Evolutionary conservation across 1,284 basidiomycete species (phyloP), one percentile per base, ranked within the genome.

Genomic region (Omphalotus olearius): DNA sequence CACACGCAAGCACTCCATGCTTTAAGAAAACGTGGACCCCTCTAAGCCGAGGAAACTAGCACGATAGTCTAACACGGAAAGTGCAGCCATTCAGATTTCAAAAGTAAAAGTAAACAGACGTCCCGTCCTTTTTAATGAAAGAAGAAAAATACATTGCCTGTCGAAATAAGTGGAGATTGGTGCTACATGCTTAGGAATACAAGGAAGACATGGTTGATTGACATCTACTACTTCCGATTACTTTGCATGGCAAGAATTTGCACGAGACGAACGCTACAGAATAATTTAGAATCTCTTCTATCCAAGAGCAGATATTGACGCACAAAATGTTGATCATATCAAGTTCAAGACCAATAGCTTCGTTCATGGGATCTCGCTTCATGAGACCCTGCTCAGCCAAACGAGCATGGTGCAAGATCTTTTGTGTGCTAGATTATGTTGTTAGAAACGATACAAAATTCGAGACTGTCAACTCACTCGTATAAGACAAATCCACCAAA

Each of bases 271-370:
- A 93, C 79, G 64, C 87, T 90, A 44, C 13, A 50, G 41, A 56
- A 14, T 2, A 33, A 33, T 4, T 33, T 33, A 33, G 30, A 9
- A 10, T 33, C 13, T 33, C 46, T 28, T 36, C 17, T n/a, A n/a
- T 11, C 50, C 14, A 18, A 53, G 17, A 20, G 16, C n/a, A 41
- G n/a, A 13, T 47, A 43, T 10, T 13, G 20, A 72, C 81, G 57
- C 58, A 87, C 88, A 91, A 90, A 50, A 91, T 89, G 64, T 90
- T 94, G 66, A 96, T 84, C 76, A 93, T 88, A 64, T 93, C 90
- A 51, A 96, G 77, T 64, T 93, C 85, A 43, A 94, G 74, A 47
- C 83, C 76, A 52, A 91, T 81, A 9, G 88, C 82, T 69, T 95
- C 92, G 54, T 78, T 83, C 57, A 95, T 70, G 6, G 93, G 85